Evolutionary conservation across 164 flowering plant species (phyloP).

Genomic region (Protea cynaroides): DNA sequence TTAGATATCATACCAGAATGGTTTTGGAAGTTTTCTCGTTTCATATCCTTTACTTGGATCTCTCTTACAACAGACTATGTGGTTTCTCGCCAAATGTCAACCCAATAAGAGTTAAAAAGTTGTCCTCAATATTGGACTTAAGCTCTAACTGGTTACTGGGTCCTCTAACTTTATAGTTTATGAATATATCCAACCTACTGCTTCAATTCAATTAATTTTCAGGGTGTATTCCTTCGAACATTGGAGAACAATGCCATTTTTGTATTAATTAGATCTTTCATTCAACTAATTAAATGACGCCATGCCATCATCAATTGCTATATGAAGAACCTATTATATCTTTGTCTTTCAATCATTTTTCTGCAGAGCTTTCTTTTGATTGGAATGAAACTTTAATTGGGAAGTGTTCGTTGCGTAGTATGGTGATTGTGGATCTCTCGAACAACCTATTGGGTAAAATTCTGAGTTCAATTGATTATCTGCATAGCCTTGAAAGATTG

Average conservation of each 20-base stretch:
- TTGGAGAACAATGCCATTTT: too few species aligned
- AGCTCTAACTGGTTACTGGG: background rate
- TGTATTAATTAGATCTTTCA: too few species aligned
- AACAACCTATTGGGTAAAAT: constrained; percentile 9
- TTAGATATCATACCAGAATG: background rate
- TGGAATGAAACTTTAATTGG: constrained; percentile 13
- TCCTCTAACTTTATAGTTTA: background rate
- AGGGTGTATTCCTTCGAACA: background rate
- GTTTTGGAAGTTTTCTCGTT: background rate
- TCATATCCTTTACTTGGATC: background rate
- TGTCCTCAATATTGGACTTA: too few species aligned
- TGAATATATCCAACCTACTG: too few species aligned
- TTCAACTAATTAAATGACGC: constrained; percentile 8
- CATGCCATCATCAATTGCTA: background rate
- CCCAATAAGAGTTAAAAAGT: too few species aligned
- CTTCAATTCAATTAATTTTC: background rate
- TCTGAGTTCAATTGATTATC: constrained; percentile 16
- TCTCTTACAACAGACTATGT: background rate
- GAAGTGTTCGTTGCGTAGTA: too few species aligned
- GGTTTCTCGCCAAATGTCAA: background rate
- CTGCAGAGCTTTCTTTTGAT: constrained; percentile 17
- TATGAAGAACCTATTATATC: background rate
- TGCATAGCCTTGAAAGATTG: background rate
- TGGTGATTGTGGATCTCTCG: constrained; percentile 8
- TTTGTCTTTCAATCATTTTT: constrained; percentile 10